These are phyloP conservation scores for Scopulariopsis brevicaulis DNA, from an alignment of 2,329 filamentous ascomycete species.

Conservation along the genomic window DNA sequence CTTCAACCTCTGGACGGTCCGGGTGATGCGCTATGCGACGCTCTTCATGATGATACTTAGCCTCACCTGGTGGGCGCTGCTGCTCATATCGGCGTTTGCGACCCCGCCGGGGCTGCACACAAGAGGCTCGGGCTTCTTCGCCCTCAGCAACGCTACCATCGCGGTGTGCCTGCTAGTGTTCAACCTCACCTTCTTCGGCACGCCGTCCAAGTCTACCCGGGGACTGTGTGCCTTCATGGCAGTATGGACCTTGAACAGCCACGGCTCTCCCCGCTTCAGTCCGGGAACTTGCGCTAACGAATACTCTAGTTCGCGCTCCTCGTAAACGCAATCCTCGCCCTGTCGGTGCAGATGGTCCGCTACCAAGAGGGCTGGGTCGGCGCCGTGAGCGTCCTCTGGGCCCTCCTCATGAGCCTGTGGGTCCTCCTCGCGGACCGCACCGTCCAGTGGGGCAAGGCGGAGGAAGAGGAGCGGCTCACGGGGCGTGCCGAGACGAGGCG, in stretches of 20 bases:
- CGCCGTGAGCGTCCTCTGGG: slow-evolving; percentile 74
- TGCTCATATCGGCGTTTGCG: slow-evolving; percentile 84
- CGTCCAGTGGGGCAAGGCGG: slow-evolving; percentile 82
- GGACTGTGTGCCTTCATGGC: slow-evolving; percentile 60
- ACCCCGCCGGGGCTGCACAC: slow-evolving; percentile 79
- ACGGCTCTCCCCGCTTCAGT: neutral
- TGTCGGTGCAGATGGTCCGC: slow-evolving; percentile 62
- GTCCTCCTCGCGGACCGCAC: slow-evolving; percentile 67
- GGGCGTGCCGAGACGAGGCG: slow-evolving; percentile 79
- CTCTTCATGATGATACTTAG: slow-evolving; percentile 63
- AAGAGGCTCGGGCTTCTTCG: slow-evolving; percentile 84
- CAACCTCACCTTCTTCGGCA: slow-evolving; percentile 75
- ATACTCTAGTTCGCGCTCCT: slow-evolving; percentile 17
- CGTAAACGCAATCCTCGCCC: slow-evolving; percentile 67
- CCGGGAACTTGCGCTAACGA: neutral
- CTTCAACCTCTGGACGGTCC: slow-evolving; percentile 89
- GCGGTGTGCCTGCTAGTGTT: slow-evolving; percentile 66
- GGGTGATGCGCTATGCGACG: slow-evolving; percentile 67
- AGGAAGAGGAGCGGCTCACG: slow-evolving; percentile 87
- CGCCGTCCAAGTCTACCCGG: slow-evolving; percentile 70
- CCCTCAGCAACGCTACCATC: slow-evolving; percentile 73
- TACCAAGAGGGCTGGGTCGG: slow-evolving; percentile 87
- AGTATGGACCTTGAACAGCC: slow-evolving; percentile 10
- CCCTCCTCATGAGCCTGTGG: slow-evolving; percentile 68
- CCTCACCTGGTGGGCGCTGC: slow-evolving; percentile 85